Evolutionary conservation across 2,329 filamentous ascomycete genomes (phyloP), one percentile per base, ranked within the genome.

Genomic region (Ascochyta lentis): DNA sequence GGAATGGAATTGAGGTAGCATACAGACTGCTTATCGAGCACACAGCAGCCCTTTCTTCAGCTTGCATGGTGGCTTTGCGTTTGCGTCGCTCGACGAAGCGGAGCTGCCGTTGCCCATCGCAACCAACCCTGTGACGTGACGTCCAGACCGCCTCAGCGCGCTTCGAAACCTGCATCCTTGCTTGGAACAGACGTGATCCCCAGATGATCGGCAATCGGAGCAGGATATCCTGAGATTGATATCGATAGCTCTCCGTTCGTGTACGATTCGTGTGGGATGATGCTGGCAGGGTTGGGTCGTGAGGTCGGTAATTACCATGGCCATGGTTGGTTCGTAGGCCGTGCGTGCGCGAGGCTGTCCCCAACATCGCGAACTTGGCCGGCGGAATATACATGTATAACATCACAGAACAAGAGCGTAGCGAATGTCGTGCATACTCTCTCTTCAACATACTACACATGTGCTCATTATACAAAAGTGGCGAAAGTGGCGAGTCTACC

Each of bases 61-160:
- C 42, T 22, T 58, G 59, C 66, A 49, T 63, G 42, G 68, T 66
- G 67, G 70, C 71, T 68, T 66, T 69, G 64, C 29, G 13, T 64
- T 61, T 61, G 66, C 58, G 67, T 67, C 58, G 65, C 63, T 50
- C 46, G 41, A 64, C 62, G 60, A 67, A 65, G 65, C 64, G 54
- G 37, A 42, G 29, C 38, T 26, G 31, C 34, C 49, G 50, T 53
- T 53, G 50, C 50, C 50, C 50, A 31, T 29, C 43, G 50, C 50
- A 53, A 53, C 50, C 49, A 39, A 5, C 22, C 56, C 7, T 35
- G 33, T 35, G 33, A 35, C 33, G 61, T 60, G 56, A 62, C 61
- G 58, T 59, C 50, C 59, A 61, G 59, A 58, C 61, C 60, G 59
- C 58, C 24, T 53, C 7, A 16, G n/a, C n/a, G 40, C 26, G 37